Evolutionary conservation across 2,329 filamentous ascomycete species (phyloP).

Genomic region (Delphinella strobiligena): DNA sequence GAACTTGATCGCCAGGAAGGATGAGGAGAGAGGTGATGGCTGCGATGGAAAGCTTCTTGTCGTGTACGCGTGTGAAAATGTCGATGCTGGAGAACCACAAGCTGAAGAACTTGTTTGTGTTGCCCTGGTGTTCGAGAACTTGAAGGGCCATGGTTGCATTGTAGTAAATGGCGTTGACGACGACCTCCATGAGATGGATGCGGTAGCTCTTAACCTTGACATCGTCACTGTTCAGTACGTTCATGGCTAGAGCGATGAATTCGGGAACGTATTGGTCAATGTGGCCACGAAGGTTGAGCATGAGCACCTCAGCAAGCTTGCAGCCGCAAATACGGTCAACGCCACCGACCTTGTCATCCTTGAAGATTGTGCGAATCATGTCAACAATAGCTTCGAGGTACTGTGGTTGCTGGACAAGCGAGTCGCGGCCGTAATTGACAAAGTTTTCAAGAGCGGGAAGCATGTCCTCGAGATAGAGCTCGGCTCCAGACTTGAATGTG

Average conservation of each 20-base stretch:
- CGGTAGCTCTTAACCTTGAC: conserved; percentile 85
- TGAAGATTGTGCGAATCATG: conserved; percentile 94
- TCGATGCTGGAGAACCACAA: conserved; percentile 96
- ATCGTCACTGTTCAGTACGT: conserved; percentile 60
- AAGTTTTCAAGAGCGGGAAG: conserved; percentile 96
- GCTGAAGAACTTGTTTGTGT: conserved; percentile 99
- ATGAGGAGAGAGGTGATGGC: conserved; percentile 80
- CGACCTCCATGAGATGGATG: conserved; percentile 96
- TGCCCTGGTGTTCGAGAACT: conserved; percentile 78
- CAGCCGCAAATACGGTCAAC: conserved; percentile 95
- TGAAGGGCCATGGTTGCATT: conserved; percentile 77
- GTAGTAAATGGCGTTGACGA: conserved; percentile 97
- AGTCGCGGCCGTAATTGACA: conserved; percentile 77
- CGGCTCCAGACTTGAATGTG: conserved; percentile 93
- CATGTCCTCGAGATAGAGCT: conserved; percentile 98
- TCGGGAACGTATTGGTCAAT: conserved; percentile 81
- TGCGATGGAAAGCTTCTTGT: conserved; percentile 96
- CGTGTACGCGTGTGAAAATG: conserved; percentile 83
- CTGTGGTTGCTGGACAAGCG: conserved; percentile 68
- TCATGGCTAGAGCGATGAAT: conserved; percentile 85
- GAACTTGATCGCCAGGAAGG: conserved; percentile 68
- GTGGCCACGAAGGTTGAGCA: conserved; percentile 82
- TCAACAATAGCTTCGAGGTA: conserved; percentile 82
- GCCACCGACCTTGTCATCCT: conserved; percentile 79
- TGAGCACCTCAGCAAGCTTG: conserved; percentile 93